These are phyloP conservation scores for Aspergillus oerlinghausenensis DNA, from an alignment of 2,329 filamentous ascomycete genomes.

Conservation along the genomic window DNA sequence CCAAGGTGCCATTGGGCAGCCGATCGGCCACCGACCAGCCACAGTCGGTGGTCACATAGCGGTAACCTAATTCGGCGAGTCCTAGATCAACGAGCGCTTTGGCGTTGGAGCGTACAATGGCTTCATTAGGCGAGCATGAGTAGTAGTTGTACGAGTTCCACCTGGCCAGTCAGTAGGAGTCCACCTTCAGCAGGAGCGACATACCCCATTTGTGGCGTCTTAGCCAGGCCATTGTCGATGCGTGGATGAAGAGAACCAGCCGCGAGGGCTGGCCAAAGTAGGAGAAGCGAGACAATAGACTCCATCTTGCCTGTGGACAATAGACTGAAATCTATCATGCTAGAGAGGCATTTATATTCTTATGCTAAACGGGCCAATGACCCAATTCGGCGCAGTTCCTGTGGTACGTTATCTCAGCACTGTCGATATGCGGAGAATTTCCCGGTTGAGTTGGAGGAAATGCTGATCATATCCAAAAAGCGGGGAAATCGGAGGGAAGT, in stretches of 20 bases:
- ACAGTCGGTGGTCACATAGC: constrained; percentile 54
- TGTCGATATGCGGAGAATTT: not conserved
- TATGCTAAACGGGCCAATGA: not conserved
- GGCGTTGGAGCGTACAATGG: constrained; percentile 49
- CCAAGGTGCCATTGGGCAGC: constrained; percentile 35
- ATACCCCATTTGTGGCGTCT: constrained; percentile 29
- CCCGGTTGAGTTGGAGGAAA: not conserved
- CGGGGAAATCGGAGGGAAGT: not conserved
- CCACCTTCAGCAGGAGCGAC: not conserved
- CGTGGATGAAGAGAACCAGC: constrained; percentile 4
- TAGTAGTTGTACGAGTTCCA: constrained; percentile 61
- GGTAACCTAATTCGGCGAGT: constrained; percentile 51
- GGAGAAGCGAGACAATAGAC: not conserved
- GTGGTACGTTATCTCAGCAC: not conserved
- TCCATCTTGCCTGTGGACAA: not conserved
- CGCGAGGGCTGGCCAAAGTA: not conserved
- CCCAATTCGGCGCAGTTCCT: not conserved
- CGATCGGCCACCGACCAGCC: constrained; percentile 49
- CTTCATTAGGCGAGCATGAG: constrained; percentile 47
- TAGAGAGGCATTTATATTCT: not conserved
- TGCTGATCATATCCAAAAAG: not conserved
- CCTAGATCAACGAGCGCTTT: constrained; percentile 51
- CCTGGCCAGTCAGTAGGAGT: constrained; percentile 17
- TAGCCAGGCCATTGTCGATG: constrained; percentile 21
- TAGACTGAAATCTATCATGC: not conserved